Percentiles rank a stretch among this genome's conserved stretches.
These are phyloP conservation scores for Gypsophila paniculata DNA, from an alignment of 179 eudicot genomes.

Conservation along the genomic window DNA sequence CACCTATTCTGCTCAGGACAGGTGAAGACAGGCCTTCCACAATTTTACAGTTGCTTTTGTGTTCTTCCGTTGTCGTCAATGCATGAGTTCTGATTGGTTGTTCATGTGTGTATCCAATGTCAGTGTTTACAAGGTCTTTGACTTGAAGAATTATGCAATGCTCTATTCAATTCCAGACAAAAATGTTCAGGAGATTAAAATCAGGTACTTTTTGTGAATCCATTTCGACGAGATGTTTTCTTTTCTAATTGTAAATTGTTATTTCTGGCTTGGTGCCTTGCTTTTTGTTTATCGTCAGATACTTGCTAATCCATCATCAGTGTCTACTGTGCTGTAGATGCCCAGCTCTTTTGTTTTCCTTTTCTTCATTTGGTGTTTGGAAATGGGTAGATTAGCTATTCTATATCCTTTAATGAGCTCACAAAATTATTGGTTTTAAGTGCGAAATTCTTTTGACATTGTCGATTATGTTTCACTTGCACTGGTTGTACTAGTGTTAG, in stretches of 20 bases:
- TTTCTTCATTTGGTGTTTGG: too few species aligned
- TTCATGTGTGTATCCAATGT: conserved; percentile 17
- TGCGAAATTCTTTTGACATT: too few species aligned
- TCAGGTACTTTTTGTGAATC: conserved; percentile 48
- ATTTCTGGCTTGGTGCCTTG: conserved; percentile 6
- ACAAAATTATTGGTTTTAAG: too few species aligned
- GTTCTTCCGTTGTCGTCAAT: neutral
- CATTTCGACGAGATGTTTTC: neutral
- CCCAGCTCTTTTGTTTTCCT: too few species aligned
- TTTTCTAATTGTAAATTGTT: neutral
- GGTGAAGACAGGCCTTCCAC: conserved; percentile 33
- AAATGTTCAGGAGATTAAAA: conserved; percentile 87
- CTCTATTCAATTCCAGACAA: conserved; percentile 79
- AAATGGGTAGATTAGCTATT: too few species aligned
- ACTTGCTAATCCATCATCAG: neutral
- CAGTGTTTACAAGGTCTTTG: conserved; percentile 94
- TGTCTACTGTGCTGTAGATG: neutral
- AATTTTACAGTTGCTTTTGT: neutral
- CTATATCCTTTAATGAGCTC: too few species aligned
- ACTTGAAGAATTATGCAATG: conserved; percentile 80
- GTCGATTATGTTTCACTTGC: too few species aligned
- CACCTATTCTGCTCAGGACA: conserved; percentile 91
- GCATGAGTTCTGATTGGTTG: neutral
- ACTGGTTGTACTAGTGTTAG: too few species aligned
- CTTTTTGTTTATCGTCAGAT: neutral